Evolutionary conservation across 2,329 filamentous ascomycete species (phyloP), one percentile per base, ranked within the genome.

Genomic region (Thielaviopsis musarum): DNA sequence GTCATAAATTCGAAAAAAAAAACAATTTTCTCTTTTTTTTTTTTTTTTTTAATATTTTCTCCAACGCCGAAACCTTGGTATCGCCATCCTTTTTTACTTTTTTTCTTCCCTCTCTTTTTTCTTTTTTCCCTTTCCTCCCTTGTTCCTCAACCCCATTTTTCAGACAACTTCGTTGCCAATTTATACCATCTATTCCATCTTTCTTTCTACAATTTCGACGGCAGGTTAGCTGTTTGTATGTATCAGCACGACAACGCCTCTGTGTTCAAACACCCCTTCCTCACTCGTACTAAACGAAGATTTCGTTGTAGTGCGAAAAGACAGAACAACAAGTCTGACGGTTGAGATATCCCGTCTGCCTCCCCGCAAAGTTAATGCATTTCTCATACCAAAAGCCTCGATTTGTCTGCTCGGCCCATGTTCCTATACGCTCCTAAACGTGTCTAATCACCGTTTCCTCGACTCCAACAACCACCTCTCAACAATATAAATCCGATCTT

Each of bases 181-280:
- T 59, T 57, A 45, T 58, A 55, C 56, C 57, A 60, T 65, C 62
- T 62, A 64, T 64, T 58, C 53, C 60, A 52, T 57, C 30, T 45
- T 34, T 56, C 30, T 15, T 56, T 26, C 38, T 54, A 34, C 22
- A 51, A 55, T 54, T 28, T 59, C 22, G 48, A 59, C 60, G 45
- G 56, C 45, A 54, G 30, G 58, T 64, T 66, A 72, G 68, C 69
- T 70, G 70, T 69, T 71, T 86, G 89, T 94, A 95, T 95, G 90
- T 95, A 95, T 95, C 90, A 90, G 88, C 86, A 88, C 88, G 86
- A 87, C 84, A 73, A 79, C 71, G 82, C 82, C 83, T 83, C 87
- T 87, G 84, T 89, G 84, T 90, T 88, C 84, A 88, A 85, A 88
- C 85, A 91, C 85, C 84, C 85, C 78, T 84, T 85, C 82, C 54